A percentile compares a stretch with the other conserved stretches of the same genome.
Evolutionary conservation across 1,284 basidiomycete species (phyloP).

Genomic region (Tremellales sp.): DNA sequence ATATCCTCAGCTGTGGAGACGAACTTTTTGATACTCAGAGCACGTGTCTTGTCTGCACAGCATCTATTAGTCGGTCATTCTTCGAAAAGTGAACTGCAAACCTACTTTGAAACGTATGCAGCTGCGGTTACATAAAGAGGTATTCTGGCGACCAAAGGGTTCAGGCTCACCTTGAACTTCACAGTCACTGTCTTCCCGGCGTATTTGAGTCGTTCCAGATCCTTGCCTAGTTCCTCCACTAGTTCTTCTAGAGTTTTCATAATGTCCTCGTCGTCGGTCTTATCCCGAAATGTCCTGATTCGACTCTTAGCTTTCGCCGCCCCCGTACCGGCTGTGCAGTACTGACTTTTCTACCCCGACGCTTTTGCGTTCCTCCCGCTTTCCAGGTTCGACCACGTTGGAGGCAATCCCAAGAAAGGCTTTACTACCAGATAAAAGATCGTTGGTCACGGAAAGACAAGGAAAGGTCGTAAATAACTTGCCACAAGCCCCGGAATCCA

Average conservation of each 20-base stretch:
- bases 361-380: constrained; percentile 77
- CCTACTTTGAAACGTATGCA: constrained; percentile 46
- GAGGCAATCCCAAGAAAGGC: constrained; percentile 80
- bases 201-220: constrained; percentile 58
- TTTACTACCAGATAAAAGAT: constrained; percentile 30
- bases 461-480: constrained; percentile 25
- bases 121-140: constrained; percentile 24
- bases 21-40: constrained; percentile 70
- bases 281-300: constrained; percentile 67
- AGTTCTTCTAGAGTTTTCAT: constrained; percentile 71
- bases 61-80: constrained; percentile 4
- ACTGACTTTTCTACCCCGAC: constrained; percentile 79
- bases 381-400: constrained; percentile 69
- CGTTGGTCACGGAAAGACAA: constrained; percentile 13
- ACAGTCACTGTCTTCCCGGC: constrained; percentile 49
- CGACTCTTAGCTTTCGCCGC: constrained; percentile 6
- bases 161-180: constrained; percentile 44
- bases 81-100: not conserved
- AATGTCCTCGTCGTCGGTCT: constrained; percentile 63
- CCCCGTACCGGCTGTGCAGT: not conserved
- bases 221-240: constrained; percentile 70
- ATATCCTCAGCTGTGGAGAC: constrained; percentile 73
- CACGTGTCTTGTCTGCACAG: constrained; percentile 67
- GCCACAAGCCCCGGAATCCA: constrained; percentile 65
- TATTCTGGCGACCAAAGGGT: not conserved